These are phyloP conservation scores for Cyberlindnera mycetangii DNA, from an alignment of 805 yeast species.

Conservation along the genomic window DNA sequence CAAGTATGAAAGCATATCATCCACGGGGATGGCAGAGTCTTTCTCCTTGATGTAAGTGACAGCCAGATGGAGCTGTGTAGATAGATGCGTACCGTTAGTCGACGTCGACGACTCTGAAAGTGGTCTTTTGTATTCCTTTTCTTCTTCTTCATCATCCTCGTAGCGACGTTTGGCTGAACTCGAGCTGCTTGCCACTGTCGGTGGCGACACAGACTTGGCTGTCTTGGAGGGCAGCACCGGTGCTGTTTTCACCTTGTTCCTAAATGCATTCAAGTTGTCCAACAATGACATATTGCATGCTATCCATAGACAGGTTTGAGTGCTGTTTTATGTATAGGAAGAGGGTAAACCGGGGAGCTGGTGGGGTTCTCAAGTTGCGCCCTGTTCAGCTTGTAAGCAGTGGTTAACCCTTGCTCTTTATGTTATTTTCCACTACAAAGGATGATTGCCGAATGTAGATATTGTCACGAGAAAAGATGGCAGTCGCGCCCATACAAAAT, in stretches of 20 bases:
- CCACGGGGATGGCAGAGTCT: slow-evolving; percentile 66
- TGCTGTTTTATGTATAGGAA: no score
- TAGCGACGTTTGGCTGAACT: slow-evolving; percentile 14
- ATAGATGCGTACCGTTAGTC: slow-evolving; percentile 50
- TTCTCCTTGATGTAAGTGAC: slow-evolving; percentile 78
- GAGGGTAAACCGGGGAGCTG: no score
- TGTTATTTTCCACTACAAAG: no score
- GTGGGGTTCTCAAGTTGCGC: no score
- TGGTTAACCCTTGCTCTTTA: no score
- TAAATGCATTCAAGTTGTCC: slow-evolving; percentile 64
- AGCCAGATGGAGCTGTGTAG: slow-evolving; percentile 86
- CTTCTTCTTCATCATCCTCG: slow-evolving; percentile 26
- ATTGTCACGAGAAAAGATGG: neutral
- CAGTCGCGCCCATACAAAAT: neutral
- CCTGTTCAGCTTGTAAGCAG: no score
- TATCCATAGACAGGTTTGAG: no score
- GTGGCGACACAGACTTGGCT: slow-evolving; percentile 25
- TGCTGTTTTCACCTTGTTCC: slow-evolving; percentile 55
- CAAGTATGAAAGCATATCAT: slow-evolving; percentile 64
- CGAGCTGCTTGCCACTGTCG: slow-evolving; percentile 20
- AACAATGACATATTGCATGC: slow-evolving; percentile 30
- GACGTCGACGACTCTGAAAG: slow-evolving; percentile 22
- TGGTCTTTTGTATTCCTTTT: slow-evolving; percentile 30
- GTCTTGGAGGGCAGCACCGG: slow-evolving; percentile 42
- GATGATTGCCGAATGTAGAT: neutral